Evolutionary conservation across 2,329 filamentous ascomycete genomes (phyloP).

Genomic region (Sporothrix mexicana): DNA sequence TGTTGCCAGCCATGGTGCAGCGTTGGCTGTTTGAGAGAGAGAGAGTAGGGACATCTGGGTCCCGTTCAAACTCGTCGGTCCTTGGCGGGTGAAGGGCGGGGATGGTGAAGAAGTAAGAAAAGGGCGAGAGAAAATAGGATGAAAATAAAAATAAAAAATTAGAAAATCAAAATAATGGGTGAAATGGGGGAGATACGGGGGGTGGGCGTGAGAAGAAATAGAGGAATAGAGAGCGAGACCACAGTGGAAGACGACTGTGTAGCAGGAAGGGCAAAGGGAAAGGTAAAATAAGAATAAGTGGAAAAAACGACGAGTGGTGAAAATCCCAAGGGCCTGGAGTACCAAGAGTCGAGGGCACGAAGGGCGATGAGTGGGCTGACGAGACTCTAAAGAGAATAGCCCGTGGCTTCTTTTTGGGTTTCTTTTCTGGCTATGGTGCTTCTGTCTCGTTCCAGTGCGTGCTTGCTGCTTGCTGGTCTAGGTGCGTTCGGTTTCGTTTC

Average conservation of each 20-base stretch:
- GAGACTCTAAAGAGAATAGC: conserved; percentile 29
- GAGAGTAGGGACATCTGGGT: conserved; percentile 46
- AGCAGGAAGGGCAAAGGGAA: conserved; percentile 21
- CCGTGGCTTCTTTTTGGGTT: conserved; percentile 22
- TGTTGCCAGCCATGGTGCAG: conserved; percentile 65
- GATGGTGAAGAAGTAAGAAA: neutral
- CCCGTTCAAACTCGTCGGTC: conserved; percentile 18
- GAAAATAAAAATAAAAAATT: conserved; percentile 14
- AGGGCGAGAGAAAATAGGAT: neutral
- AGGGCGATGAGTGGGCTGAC: conserved; percentile 29
- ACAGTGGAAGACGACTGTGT: neutral
- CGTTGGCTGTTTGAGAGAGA: conserved; percentile 43
- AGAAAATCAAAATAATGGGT: neutral
- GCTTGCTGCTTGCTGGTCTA: neutral
- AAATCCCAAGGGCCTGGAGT: conserved; percentile 18
- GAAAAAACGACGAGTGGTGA: conserved; percentile 17
- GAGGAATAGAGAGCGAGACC: neutral
- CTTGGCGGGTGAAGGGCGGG: conserved; percentile 17
- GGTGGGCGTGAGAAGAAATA: conserved; percentile 3
- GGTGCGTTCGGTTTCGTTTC: conserved; percentile 4
- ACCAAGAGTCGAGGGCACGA: neutral
- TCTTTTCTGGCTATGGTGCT: conserved; percentile 6
- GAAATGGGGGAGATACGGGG: neutral
- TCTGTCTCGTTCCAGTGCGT: conserved; percentile 14
- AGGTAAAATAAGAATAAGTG: conserved; percentile 27